phyloP scores from a whole-genome alignment of 1,284 basidiomycete species.

The Trichosporon faecale region DNA sequence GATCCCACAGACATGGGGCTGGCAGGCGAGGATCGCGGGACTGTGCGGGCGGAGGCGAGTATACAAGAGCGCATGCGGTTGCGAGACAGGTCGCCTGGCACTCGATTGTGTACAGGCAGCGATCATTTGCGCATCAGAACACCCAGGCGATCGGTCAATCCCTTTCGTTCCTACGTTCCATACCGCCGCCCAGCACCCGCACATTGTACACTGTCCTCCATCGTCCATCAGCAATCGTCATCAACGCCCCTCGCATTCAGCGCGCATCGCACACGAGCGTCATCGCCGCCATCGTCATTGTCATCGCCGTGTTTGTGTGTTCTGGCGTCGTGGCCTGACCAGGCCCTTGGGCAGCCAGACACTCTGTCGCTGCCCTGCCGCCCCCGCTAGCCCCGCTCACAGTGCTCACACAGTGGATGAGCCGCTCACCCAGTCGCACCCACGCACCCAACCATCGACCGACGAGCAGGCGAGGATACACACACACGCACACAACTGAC shows the following conservation, averaged over 20 bases:
- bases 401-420: not conserved
- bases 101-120: not conserved
- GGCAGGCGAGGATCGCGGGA: not conserved
- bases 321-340: not conserved
- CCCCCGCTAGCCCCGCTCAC: not conserved
- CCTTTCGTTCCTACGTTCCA: not conserved
- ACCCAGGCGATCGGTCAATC: not conserved
- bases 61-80: not conserved
- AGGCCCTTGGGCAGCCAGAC: not conserved
- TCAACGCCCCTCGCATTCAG: not conserved
- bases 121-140: not conserved
- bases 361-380: not conserved
- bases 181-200: not conserved
- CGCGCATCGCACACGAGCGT: not conserved
- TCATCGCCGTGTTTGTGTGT: slow-evolving; percentile 1
- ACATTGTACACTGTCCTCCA: too few species aligned
- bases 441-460: not conserved
- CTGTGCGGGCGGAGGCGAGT: not conserved
- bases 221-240: not conserved
- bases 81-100: not conserved
- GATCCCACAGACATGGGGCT: too few species aligned
- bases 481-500: not conserved
- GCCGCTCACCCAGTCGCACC: not conserved
- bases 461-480: not conserved
- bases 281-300: not conserved